Conservation (phyloP, 164 flowering plant genomes). For the Chimonanthus salicifolius region DNA sequence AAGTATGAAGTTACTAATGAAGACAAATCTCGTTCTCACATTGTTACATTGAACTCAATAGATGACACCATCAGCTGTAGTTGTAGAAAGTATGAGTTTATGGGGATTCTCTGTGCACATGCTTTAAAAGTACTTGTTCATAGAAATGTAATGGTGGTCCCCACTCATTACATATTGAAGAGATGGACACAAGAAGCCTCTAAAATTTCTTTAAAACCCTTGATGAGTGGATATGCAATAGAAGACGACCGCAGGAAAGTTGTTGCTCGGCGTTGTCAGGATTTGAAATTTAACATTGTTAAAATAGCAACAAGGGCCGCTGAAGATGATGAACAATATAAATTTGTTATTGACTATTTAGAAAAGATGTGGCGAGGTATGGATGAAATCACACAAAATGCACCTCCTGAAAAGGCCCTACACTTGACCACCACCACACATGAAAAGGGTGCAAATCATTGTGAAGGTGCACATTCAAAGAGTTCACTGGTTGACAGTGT, state of each 20-base stretch:
- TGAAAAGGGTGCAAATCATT: no score
- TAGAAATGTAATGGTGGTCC: background rate
- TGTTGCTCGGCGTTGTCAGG: background rate
- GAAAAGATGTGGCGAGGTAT: background rate
- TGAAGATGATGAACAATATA: background rate
- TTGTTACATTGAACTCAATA: background rate
- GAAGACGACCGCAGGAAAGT: background rate
- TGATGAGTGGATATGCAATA: background rate
- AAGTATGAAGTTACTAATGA: background rate
- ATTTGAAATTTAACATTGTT: background rate
- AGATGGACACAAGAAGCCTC: slow-evolving; percentile 8
- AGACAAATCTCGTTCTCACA: background rate
- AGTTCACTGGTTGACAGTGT: no score
- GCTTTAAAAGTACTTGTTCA: slow-evolving; percentile 1
- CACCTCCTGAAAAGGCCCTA: no score
- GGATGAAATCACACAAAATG: background rate
- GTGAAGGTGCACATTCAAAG: background rate
- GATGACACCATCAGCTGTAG: slow-evolving; percentile 1
- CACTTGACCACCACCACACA: no score
- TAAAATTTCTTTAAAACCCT: background rate
- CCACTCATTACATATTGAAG: slow-evolving; percentile 5
- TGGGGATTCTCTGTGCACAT: slow-evolving; percentile 6
- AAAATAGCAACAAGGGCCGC: background rate
- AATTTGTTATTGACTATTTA: background rate
- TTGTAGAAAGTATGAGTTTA: slow-evolving; percentile 4